Conservation (phyloP, 2,329 filamentous ascomycete species). For the Furcasterigmium sp. region DNA sequence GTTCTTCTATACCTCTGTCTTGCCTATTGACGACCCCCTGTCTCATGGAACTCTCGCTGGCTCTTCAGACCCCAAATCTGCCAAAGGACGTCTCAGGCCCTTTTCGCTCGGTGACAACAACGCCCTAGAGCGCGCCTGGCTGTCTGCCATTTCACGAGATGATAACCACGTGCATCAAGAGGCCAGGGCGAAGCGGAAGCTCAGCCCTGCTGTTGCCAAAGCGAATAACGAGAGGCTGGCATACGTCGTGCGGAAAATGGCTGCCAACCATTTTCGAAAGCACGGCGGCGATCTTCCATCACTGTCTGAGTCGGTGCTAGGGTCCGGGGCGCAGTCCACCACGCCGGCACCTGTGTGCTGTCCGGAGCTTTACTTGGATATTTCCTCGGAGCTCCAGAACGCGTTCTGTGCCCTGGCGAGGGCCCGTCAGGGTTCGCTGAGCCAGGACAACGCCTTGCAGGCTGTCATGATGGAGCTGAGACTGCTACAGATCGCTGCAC, state of each 20-base stretch:
- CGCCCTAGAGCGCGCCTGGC: constrained; percentile 74
- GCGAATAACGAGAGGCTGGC: constrained; percentile 28
- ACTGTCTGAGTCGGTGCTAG: constrained; percentile 21
- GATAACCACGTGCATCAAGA: constrained; percentile 42
- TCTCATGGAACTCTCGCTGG: constrained; percentile 54
- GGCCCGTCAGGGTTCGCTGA: constrained; percentile 30
- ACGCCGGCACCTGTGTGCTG: constrained; percentile 39
- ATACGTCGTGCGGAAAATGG: constrained; percentile 36
- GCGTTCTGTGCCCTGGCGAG: constrained; percentile 46
- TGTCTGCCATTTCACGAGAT: constrained; percentile 47
- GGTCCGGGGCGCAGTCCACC: constrained; percentile 21
- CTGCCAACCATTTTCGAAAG: constrained; percentile 39
- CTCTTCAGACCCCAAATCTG: constrained; percentile 42
- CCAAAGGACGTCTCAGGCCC: constrained; percentile 63
- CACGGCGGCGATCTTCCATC: constrained; percentile 32
- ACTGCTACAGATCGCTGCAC: background rate
- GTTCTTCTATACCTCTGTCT: constrained; percentile 79
- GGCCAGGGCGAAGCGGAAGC: constrained; percentile 23
- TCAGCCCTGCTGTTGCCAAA: constrained; percentile 25
- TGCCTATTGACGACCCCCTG: constrained; percentile 86
- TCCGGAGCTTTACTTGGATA: constrained; percentile 38
- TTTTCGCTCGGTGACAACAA: constrained; percentile 77
- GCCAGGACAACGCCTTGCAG: constrained; percentile 38
- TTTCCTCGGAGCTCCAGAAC: constrained; percentile 38
- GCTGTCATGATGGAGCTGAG: constrained; percentile 32